These are phyloP conservation scores for Dothideomycetes sp. DNA, from an alignment of 2,329 filamentous ascomycete species.

Conservation along the genomic window DNA sequence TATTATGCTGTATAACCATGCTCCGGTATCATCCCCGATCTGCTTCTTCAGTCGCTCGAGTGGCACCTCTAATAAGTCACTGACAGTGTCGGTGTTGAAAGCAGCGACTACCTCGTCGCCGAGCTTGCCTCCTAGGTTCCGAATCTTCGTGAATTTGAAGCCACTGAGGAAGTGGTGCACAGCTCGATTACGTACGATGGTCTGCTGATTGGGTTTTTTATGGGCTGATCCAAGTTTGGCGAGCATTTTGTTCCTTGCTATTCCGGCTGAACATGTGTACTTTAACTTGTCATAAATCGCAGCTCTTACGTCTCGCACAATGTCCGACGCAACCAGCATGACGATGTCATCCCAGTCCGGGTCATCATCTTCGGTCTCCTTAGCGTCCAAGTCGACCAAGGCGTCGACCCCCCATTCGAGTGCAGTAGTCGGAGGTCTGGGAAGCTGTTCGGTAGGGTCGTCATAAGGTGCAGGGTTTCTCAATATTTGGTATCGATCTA, in stretches of 20 bases:
- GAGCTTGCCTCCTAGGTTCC: conserved; percentile 89
- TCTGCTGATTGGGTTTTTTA: conserved; percentile 91
- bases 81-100: conserved; percentile 71
- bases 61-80: conserved; percentile 60
- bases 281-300: conserved; percentile 58
- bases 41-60: conserved; percentile 66
- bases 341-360: conserved; percentile 95
- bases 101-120: conserved; percentile 74
- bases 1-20: conserved; percentile 76
- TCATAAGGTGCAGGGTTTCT: conserved; percentile 57
- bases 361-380: conserved; percentile 63
- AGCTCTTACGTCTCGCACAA: conserved; percentile 64
- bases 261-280: conserved; percentile 86
- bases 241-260: conserved; percentile 88
- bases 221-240: conserved; percentile 85
- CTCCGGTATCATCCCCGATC: conserved; percentile 72
- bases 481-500: conserved; percentile 69
- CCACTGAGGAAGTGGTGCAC: conserved; percentile 65
- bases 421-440: conserved; percentile 59
- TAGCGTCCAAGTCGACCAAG: conserved; percentile 65
- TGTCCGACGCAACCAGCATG: conserved; percentile 77
- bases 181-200: conserved; percentile 80
- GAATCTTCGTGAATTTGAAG: conserved; percentile 91
- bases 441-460: conserved; percentile 59
- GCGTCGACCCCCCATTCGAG: conserved; percentile 77